Percentiles rank a stretch among this genome's conserved stretches.
Evolutionary conservation across 768 basidiomycete genomes (phyloP).

Genomic region (Tephrocybe rancida): DNA sequence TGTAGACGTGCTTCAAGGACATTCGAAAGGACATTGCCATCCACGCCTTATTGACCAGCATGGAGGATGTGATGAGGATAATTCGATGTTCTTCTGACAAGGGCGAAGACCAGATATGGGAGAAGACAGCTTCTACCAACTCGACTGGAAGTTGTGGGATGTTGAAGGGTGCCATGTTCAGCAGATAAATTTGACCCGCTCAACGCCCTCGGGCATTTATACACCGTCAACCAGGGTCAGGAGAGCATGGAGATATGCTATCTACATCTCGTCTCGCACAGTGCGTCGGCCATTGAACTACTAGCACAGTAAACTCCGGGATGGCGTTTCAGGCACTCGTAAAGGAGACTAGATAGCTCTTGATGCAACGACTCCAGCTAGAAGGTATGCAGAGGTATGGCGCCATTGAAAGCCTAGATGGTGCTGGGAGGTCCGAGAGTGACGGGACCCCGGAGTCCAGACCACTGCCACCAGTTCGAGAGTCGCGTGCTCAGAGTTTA

Average conservation of each 20-base stretch:
- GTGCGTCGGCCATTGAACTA: too few species aligned
- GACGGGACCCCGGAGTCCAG: too few species aligned
- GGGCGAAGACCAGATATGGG: slow-evolving; percentile 15
- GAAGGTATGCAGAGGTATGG: not conserved
- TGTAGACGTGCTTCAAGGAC: slow-evolving; percentile 20
- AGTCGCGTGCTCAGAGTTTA: not conserved
- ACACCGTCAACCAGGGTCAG: not conserved
- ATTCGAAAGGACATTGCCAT: slow-evolving; percentile 11
- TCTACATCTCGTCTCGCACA: not conserved
- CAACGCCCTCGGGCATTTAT: not conserved
- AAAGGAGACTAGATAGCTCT: too few species aligned
- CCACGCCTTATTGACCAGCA: slow-evolving; percentile 23
- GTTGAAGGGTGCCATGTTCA: not conserved
- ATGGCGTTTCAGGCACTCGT: too few species aligned
- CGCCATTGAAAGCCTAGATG: not conserved
- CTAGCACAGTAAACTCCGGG: too few species aligned
- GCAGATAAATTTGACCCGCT: not conserved
- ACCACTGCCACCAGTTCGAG: too few species aligned
- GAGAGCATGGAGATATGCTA: not conserved
- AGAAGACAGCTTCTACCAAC: slow-evolving; percentile 17
- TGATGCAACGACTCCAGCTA: too few species aligned
- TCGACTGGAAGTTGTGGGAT: slow-evolving; percentile 18
- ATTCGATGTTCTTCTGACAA: slow-evolving; percentile 18
- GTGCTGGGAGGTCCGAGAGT: too few species aligned
- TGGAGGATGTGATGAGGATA: slow-evolving; percentile 18